Evolutionary conservation across 2,329 filamentous ascomycete species (phyloP).

Genomic region (Ustilaginoidea virens): DNA sequence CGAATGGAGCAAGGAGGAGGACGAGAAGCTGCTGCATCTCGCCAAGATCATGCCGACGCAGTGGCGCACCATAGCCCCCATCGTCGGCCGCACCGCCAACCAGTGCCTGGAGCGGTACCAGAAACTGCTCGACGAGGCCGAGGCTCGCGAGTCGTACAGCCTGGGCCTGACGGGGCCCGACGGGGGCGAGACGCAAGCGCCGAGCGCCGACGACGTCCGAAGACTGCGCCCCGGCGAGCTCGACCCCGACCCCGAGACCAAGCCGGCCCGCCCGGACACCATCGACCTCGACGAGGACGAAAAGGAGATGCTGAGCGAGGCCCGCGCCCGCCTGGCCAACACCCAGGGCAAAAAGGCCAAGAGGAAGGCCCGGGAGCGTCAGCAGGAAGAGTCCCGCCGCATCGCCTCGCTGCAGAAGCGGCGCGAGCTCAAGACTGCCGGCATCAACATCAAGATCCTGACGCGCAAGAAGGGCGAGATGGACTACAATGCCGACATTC

Average conservation of each 20-base stretch:
- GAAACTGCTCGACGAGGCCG: slow-evolving; percentile 88
- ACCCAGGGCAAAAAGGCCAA: slow-evolving; percentile 99
- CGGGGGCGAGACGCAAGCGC: slow-evolving; percentile 73
- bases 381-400: slow-evolving; percentile 85
- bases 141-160: slow-evolving; percentile 73
- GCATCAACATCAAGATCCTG: slow-evolving; percentile 93
- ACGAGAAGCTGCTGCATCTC: slow-evolving; percentile 90
- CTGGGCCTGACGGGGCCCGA: slow-evolving; percentile 73
- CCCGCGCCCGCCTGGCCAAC: slow-evolving; percentile 87
- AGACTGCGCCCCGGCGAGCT: slow-evolving; percentile 81
- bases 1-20: slow-evolving; percentile 97
- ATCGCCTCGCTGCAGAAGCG: slow-evolving; percentile 87
- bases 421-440: slow-evolving; percentile 89
- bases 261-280: slow-evolving; percentile 87
- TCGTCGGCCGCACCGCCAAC: slow-evolving; percentile 89
- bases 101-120: slow-evolving; percentile 96
- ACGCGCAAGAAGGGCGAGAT: slow-evolving; percentile 91
- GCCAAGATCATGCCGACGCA: slow-evolving; percentile 98
- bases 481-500: slow-evolving; percentile 99
- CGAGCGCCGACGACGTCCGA: slow-evolving; percentile 83
- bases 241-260: slow-evolving; percentile 93
- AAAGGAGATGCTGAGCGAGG: slow-evolving; percentile 98
- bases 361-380: slow-evolving; percentile 86
- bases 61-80: slow-evolving; percentile 96
- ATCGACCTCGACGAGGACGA: slow-evolving; percentile 98